Evolutionary conservation across 805 yeast genomes (phyloP).

Genomic region (Cyberlindnera subsufficiens): DNA sequence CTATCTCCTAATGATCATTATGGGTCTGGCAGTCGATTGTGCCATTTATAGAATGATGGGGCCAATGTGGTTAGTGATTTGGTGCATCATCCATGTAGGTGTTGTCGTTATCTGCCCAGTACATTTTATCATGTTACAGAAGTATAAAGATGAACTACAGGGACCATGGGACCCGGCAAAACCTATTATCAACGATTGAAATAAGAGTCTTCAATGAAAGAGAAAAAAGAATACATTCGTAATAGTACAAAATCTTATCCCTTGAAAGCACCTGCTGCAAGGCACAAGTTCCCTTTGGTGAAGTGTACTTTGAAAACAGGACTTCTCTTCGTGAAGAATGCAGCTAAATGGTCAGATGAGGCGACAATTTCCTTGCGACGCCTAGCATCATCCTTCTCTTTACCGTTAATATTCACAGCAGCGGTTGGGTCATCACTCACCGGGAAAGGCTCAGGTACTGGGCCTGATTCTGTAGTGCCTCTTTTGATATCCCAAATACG

Average conservation of each 20-base stretch:
- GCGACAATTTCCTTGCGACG: constrained; percentile 71
- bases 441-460: constrained; percentile 67
- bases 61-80: constrained; percentile 33
- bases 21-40: constrained; percentile 23
- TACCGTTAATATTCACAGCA: constrained; percentile 19
- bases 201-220: neutral
- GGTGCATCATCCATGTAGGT: constrained; percentile 43
- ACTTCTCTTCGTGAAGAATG: constrained; percentile 88
- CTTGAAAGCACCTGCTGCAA: constrained; percentile 85
- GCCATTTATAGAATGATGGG: constrained; percentile 36
- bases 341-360: constrained; percentile 85
- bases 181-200: constrained; percentile 37
- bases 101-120: constrained; percentile 58
- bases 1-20: constrained; percentile 5
- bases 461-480: constrained; percentile 74
- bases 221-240: neutral
- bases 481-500: constrained; percentile 94
- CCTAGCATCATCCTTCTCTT: constrained; percentile 38
- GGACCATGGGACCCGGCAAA: constrained; percentile 94
- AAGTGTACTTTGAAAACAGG: constrained; percentile 92
- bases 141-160: constrained; percentile 77
- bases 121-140: constrained; percentile 65
- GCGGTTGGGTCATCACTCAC: constrained; percentile 16
- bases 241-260: constrained; percentile 9
- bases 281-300: constrained; percentile 82